Evolutionary conservation across 1,284 basidiomycete genomes (phyloP).

Genomic region (Austroboletus niveus): DNA sequence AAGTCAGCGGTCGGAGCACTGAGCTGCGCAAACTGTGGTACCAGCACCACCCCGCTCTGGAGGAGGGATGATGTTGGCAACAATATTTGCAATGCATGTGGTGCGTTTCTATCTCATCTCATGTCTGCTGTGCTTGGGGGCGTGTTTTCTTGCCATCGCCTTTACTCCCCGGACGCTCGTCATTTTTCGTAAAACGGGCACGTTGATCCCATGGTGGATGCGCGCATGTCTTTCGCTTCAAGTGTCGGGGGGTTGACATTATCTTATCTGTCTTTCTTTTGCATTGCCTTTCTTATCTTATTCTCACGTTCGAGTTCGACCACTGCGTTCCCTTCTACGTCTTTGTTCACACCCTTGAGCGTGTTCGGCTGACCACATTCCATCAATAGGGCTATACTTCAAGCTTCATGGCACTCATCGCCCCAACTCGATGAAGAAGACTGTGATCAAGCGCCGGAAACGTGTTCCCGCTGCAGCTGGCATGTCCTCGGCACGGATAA

Average conservation of each 20-base stretch:
- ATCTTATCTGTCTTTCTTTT: constrained; percentile 24
- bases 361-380: constrained; percentile 22
- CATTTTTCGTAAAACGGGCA: constrained; percentile 24
- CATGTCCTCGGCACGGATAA: constrained; percentile 54
- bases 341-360: constrained; percentile 3
- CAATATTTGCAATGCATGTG: constrained; percentile 91
- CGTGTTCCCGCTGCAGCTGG: constrained; percentile 79
- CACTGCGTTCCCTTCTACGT: not conserved
- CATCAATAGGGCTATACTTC: constrained; percentile 83
- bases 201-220: constrained; percentile 24
- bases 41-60: constrained; percentile 94
- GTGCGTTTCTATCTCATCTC: constrained; percentile 53
- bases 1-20: constrained; percentile 70
- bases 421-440: constrained; percentile 98
- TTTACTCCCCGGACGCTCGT: constrained; percentile 13
- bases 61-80: constrained; percentile 91
- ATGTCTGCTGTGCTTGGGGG: constrained; percentile 28
- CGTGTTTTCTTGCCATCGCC: constrained; percentile 23
- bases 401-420: constrained; percentile 97
- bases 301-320: constrained; percentile 1
- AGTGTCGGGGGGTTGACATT: constrained; percentile 9
- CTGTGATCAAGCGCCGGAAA: constrained; percentile 97
- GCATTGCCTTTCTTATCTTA: constrained; percentile 15
- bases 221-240: constrained; percentile 18
- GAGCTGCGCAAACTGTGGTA: constrained; percentile 89